Base-by-base conservation (phyloP, 2,329 filamentous ascomycete species). In the Ophidiomyces ophidiicola region DNA sequence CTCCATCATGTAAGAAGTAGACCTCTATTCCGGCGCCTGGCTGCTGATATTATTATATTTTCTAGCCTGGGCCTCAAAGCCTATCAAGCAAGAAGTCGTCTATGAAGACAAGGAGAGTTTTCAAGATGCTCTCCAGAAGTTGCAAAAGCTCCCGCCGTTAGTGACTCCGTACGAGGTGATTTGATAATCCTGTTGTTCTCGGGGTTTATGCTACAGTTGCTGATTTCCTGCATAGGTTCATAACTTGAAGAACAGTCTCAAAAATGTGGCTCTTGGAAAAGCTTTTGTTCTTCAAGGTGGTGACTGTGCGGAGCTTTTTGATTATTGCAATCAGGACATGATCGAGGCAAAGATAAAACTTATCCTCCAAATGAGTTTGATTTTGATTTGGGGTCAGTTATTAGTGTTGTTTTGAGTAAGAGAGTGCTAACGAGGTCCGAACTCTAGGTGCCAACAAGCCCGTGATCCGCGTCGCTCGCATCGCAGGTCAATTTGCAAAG, bases 281-380 rank as follows among this genome's bases (percentile, higher is more conserved):
- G 84, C 88, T 8, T 96, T 98, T 59, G 70, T 98, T 6, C 75
- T 98, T 3, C 90, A 98, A 65, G 90, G 90, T 44, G 90, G 88
- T 32, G 90, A 98, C 64, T 98, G 90, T 56, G 90, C 90, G 11
- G 90, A 98, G 66, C 73, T 96, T 6, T 98, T 98, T 55, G 85
- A 90, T 61, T 98, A 98, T 68, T 98, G 90, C 62, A 79, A 82
- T 52, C 80, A 86, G 58, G 73, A 74, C 10, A 81, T 82, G 48
- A 94, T 98, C 50, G 86, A 96, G 63, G 81, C 84, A 46, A 98
- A 96, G 69, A 85, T 96, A 61, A 96, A 96, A 66, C 74, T 98
- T 18, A 72, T 98, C 20, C 68, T 98, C 44, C 90, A 98, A 65
- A 96, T 98, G 88, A 93, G 84, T 48, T 67, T 98, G 50, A 84